Evolutionary conservation across 129 eudicot species (phyloP), one percentile per base, ranked within the genome.

Genomic region (Lonicera japonica): DNA sequence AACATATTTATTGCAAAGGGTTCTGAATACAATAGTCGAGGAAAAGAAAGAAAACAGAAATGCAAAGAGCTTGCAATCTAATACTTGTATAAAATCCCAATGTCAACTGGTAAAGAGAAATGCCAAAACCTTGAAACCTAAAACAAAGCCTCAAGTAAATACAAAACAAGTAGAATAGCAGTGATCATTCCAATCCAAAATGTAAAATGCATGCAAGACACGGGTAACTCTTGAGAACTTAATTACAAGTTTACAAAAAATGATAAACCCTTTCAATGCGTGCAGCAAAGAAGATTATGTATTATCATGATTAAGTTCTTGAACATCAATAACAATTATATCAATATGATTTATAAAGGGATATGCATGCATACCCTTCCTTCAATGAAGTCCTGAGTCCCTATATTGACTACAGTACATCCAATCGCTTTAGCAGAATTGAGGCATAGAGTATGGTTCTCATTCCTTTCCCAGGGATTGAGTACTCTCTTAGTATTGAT

Each of bases 381-480:
- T 79, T 90, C 97, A 67, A 90, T 86, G 54, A 90, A 78, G 71
- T 90, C 97, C 60, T 90, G 89, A 60, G 88, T 90, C 77, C 97
- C 97, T 63, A 90, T 90, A 68, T 90, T 90, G 68, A 85, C 90
- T 54, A 88, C 89, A 72, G 95, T 94, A 78, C 96, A 92, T 66
- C 94, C 97, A 41, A 90, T 90, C 54, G 95, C 97, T 77, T 86
- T 90, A 34, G 97, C 97, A 60, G 97, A 90, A 75, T 90, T 90
- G 60, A 90, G 97, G 73, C 95, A 83, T n/a, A 90, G 68, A 36
- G 97, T 90, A 56, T 90, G 97, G 77, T 90, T 90, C 70, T 90
- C 97, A 58, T 86, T 90, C 70, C 95, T 83, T 64, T 90, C 97
- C 97, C 97, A 90, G 46, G 97, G 97, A 74, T 90, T 87, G 51